Conservation (phyloP, 306 rosid species). For the Inga leiocalycina region DNA sequence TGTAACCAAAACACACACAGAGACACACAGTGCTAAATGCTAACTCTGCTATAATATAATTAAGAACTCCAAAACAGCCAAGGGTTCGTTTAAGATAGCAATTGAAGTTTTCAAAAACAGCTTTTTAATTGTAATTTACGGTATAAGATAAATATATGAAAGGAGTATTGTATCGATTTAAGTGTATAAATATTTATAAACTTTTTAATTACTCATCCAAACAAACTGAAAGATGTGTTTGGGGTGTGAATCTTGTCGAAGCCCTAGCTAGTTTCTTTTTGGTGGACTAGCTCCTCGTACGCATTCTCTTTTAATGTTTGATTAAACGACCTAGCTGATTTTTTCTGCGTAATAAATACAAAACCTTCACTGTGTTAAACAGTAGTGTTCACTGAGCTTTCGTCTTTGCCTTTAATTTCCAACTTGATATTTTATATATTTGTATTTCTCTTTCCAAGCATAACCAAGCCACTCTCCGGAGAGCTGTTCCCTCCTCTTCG, state of each 20-base stretch:
- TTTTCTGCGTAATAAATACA: constrained; percentile 6
- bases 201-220: too few relatives aligned
- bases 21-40: too few relatives aligned
- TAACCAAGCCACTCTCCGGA: not conserved
- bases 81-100: too few relatives aligned
- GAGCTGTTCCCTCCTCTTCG: too few relatives aligned
- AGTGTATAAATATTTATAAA: too few relatives aligned
- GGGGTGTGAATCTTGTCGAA: not conserved
- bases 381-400: not conserved
- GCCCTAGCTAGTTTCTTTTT: constrained; percentile 7
- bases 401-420: not conserved
- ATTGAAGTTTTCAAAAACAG: too few relatives aligned
- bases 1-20: not conserved
- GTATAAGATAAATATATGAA: too few relatives aligned
- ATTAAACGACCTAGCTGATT: not conserved
- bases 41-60: too few relatives aligned
- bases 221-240: not conserved
- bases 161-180: too few relatives aligned
- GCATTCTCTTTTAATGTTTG: not conserved
- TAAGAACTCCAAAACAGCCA: not conserved
- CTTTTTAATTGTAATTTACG: too few relatives aligned
- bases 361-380: not conserved
- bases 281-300: not conserved
- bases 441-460: not conserved
- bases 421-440: too few relatives aligned